Evolutionary conservation across 495 filamentous ascomycete genomes (phyloP), one percentile per base, ranked within the genome.

Genomic region (Choiromyces venosus): DNA sequence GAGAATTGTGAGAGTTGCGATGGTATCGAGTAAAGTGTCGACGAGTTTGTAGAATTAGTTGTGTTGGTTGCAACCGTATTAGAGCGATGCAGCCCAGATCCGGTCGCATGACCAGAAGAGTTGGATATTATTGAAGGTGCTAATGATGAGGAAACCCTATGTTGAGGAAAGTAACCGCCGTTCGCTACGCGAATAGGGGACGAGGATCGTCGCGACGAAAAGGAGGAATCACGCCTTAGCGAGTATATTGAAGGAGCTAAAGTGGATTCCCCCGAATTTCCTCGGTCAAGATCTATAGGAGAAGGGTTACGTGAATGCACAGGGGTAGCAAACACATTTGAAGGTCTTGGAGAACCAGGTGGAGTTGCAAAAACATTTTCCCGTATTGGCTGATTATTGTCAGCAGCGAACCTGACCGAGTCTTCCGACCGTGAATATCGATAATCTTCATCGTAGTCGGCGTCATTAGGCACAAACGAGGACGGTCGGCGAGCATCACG

Each of bases 21-120:
- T 1, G 78, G 78, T 73, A 80, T 80, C 10, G 79, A 80, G 5
- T 79, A 80, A 18, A 80, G 66, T 14, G 78, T 80, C 3, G 79
- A 80, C 38, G 75, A 77, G 1, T 70, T 70, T 0, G 79, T 78
- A 52, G 61, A 66, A 19, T 61, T 75, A n/a, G 72, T 74, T 9
- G 73, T 79, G 35, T 74, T 69, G 64, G 78, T 80, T 37, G 33
- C 66, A 29, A 61, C 40, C 2, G 79, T 80, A 46, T 80, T 80
- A 36, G 78, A 80, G 35, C 79, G 56, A 16, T 73, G 74, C 16
- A 80, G 33, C 0, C 71, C 71, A 14, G 38, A 61, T 1, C 66
- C 75, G 8, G 38, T 40, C 12, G 21, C 21, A 44, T 71, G 35
- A 6, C 73, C 70, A 16, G 76, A 78, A 21, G 78, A 44, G 8